These are phyloP conservation scores for Coemansia aciculifera DNA, from an alignment of 192 early-diverging fungal genomes.

Conservation along the genomic window DNA sequence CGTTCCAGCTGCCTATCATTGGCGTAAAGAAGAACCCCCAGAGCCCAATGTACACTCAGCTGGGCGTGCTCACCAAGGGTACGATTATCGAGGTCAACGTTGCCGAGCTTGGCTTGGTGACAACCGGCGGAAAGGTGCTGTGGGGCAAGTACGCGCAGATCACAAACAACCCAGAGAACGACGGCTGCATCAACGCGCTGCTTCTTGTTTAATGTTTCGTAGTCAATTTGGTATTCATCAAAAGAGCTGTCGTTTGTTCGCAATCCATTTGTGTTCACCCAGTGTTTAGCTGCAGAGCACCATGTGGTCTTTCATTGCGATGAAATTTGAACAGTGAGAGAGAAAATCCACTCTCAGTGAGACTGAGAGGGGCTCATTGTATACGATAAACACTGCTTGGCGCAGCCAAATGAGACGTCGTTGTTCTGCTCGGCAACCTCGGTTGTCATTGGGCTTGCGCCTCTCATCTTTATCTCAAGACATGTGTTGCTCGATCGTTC, in stretches of 20 bases:
- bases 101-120: constrained; percentile 93
- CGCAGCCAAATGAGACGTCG: constrained; percentile 5
- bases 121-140: constrained; percentile 95
- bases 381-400: not conserved
- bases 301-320: not conserved
- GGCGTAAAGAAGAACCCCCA: constrained; percentile 99
- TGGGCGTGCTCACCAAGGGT: constrained; percentile 98
- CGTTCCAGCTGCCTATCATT: constrained; percentile 95
- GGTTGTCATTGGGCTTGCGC: not conserved
- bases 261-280: not conserved
- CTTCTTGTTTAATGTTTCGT: constrained; percentile 72
- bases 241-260: not conserved
- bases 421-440: not conserved
- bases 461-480: not conserved
- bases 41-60: constrained; percentile 91
- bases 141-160: constrained; percentile 97
- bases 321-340: not conserved
- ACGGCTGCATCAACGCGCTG: constrained; percentile 93
- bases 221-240: constrained; percentile 1
- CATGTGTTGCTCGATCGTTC: constrained; percentile 4
- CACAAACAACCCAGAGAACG: constrained; percentile 99
- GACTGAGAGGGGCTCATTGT: not conserved
- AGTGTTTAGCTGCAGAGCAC: not conserved
- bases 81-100: constrained; percentile 96
- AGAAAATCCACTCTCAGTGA: not conserved